Base-by-base conservation (phyloP, 371 early-diverging fungal genomes). In the Zychaea mexicana region DNA sequence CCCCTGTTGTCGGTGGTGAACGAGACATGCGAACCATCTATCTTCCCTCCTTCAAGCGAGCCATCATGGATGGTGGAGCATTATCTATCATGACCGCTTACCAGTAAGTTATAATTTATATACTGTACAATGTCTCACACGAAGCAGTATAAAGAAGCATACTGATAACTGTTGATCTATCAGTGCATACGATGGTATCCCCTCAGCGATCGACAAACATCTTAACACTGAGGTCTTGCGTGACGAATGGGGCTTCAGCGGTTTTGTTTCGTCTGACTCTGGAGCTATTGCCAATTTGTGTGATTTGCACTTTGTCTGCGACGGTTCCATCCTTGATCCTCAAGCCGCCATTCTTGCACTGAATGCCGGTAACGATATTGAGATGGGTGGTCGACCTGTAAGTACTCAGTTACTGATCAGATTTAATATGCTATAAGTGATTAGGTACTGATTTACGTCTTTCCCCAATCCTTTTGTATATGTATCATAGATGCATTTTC, bases 211-310 rank as follows among this genome's bases (percentile, higher is more conserved):
- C 7, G 70, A 77, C 47, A 38, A 59, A 13, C 64, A 65, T 6
- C 26, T 65, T 32, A 49, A 78, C 57, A 79, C 71, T 32, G 64
- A 68, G 12, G 52, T 81, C 39, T 61, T 79, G n/a, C 74, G 78
- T 52, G 61, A 67, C 12, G 69, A 75, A 64, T 71, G 80, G 64
- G 72, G 67, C 24, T 82, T 72, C 60, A 27, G 60, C n/a, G 60
- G 64, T 10, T 68, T 68, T 33, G 64, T 68, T 47, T 13, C 17
- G 28, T 68, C 68, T 17, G 68, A 68, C 46, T 62, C 68, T 28
- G 68, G 68, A 33, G 68, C 68, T 22, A 68, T 64, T 47, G 69
- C 64, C n/a, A 54, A 59, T 39, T 38, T 68, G 17, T 68, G 69
- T 22, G 38, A 38, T 26, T 28, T 52, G 17, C 64, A 64, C 26